A percentile compares a stretch with the other conserved stretches of the same genome.
phyloP scores from a whole-genome alignment of 768 basidiomycete species.

The Trametes coccinea region DNA sequence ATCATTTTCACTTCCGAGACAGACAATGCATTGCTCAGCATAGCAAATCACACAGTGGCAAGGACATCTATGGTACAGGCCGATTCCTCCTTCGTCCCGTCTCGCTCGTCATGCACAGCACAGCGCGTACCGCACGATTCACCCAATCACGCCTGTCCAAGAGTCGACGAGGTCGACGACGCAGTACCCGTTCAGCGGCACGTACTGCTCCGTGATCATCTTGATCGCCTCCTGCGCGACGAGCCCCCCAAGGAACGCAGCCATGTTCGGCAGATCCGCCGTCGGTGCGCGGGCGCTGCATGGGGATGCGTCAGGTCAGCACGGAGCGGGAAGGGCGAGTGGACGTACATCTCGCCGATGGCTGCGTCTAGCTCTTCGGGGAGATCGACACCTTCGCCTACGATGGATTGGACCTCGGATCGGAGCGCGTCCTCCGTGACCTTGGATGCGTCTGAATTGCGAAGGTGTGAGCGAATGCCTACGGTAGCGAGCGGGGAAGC shows the following conservation, averaged over 20 bases:
- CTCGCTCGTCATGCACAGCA: background rate
- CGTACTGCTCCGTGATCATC: conserved; percentile 93
- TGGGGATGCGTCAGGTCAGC: conserved; percentile 15
- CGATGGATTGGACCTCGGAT: conserved; percentile 47
- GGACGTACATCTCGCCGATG: conserved; percentile 77
- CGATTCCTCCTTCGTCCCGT: background rate
- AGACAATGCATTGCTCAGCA: background rate
- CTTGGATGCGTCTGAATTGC: conserved; percentile 25
- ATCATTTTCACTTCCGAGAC: too few relatives aligned
- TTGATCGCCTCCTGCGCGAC: conserved; percentile 98
- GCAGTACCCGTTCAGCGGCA: conserved; percentile 84
- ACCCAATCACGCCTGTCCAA: conserved; percentile 61
- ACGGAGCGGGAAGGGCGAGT: background rate
- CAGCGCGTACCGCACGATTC: background rate
- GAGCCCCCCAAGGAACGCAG: conserved; percentile 90
- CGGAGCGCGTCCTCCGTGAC: conserved; percentile 56
- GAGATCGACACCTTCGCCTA: conserved; percentile 51
- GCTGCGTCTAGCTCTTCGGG: conserved; percentile 57
- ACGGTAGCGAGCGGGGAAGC: background rate
- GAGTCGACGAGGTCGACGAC: conserved; percentile 82
- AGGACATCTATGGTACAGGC: background rate
- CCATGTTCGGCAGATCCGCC: conserved; percentile 89
- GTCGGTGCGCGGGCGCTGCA: conserved; percentile 74
- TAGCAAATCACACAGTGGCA: conserved; percentile 12
- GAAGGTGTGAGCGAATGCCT: background rate